phyloP scores from a whole-genome alignment of 1,139 yeast species.

The Kodamaea alishanica region DNA sequence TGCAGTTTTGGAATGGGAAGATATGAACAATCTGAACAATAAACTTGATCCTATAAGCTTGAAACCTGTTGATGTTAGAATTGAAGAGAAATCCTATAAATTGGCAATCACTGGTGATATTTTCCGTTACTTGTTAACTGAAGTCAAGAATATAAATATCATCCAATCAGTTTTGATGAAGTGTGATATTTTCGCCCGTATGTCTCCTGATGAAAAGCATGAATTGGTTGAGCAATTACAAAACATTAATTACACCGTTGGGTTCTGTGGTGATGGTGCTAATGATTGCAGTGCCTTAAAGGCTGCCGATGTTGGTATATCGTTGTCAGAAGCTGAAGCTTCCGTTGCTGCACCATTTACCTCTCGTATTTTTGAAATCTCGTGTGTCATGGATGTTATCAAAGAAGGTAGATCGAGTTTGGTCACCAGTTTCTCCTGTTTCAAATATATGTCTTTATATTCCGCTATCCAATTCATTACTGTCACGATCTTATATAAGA shows the following conservation, averaged over 20 bases:
- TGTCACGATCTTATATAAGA: slow-evolving; percentile 76
- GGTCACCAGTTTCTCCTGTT: slow-evolving; percentile 93
- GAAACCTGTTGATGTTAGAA: slow-evolving; percentile 40
- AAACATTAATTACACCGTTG: slow-evolving; percentile 82
- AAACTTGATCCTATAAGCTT: slow-evolving; percentile 62
- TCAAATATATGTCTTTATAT: slow-evolving; percentile 95
- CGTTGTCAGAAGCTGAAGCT: slow-evolving; percentile 96
- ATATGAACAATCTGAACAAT: slow-evolving; percentile 52
- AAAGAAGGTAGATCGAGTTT: slow-evolving; percentile 92
- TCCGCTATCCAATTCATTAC: slow-evolving; percentile 94
- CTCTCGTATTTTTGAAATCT: slow-evolving; percentile 80
- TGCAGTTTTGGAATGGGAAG: slow-evolving; percentile 47
- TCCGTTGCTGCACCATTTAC: slow-evolving; percentile 99
- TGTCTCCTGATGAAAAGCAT: slow-evolving; percentile 99
- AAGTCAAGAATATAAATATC: slow-evolving; percentile 36
- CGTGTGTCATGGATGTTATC: slow-evolving; percentile 88
- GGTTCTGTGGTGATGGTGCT: slow-evolving; percentile 97
- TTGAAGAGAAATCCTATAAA: slow-evolving; percentile 41
- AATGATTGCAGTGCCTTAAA: slow-evolving; percentile 97
- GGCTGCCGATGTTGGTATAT: slow-evolving; percentile 96
- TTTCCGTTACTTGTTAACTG: slow-evolving; percentile 70
- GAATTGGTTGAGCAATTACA: slow-evolving; percentile 89
- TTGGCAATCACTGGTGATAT: slow-evolving; percentile 92
- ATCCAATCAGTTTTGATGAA: slow-evolving; percentile 64
- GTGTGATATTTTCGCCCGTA: slow-evolving; percentile 83